Conservation (phyloP, 2,329 filamentous ascomycete species). For the Zymoseptoria tritici region DNA sequence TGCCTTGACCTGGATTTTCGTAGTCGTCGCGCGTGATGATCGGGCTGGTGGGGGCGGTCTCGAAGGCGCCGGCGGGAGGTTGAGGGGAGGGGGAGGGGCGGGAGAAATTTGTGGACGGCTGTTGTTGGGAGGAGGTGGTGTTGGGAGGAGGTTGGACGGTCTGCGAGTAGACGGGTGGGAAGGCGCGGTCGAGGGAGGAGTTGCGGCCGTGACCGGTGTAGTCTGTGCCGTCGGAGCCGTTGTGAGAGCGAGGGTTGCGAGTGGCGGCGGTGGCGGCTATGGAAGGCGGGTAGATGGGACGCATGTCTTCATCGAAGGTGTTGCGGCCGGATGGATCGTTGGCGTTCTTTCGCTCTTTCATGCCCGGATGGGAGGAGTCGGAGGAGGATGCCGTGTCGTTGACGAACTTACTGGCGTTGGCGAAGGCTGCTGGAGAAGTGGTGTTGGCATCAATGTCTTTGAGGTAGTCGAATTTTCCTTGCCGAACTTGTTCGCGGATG, state of each 20-base stretch:
- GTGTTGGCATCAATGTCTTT: constrained; percentile 47
- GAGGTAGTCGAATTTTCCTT: constrained; percentile 74
- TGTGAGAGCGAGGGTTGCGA: constrained; percentile 75
- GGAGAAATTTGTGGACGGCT: neutral
- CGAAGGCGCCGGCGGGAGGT: constrained; percentile 13
- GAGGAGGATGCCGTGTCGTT: constrained; percentile 30
- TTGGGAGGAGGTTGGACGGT: neutral
- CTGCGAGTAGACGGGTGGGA: constrained; percentile 25
- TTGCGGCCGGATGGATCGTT: constrained; percentile 8
- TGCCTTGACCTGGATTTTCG: constrained; percentile 3
- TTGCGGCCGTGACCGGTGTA: constrained; percentile 54
- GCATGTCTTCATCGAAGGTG: constrained; percentile 75
- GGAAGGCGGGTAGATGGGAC: constrained; percentile 89
- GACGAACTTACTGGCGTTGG: constrained; percentile 31
- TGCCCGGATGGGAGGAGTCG: constrained; percentile 22
- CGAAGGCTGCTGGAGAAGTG: neutral
- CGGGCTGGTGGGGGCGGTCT: constrained; percentile 17
- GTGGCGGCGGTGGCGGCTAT: constrained; percentile 69
- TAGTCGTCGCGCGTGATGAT: constrained; percentile 18
- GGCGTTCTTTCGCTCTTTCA: constrained; percentile 24
- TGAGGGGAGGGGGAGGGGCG: constrained; percentile 5
- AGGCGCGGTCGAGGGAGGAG: constrained; percentile 33
- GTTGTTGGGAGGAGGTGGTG: constrained; percentile 6
- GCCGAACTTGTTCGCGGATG: constrained; percentile 79
- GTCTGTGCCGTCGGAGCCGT: constrained; percentile 89